phyloP scores from a whole-genome alignment of 2,329 filamentous ascomycete genomes.

The Aspergillus cejpii region DNA sequence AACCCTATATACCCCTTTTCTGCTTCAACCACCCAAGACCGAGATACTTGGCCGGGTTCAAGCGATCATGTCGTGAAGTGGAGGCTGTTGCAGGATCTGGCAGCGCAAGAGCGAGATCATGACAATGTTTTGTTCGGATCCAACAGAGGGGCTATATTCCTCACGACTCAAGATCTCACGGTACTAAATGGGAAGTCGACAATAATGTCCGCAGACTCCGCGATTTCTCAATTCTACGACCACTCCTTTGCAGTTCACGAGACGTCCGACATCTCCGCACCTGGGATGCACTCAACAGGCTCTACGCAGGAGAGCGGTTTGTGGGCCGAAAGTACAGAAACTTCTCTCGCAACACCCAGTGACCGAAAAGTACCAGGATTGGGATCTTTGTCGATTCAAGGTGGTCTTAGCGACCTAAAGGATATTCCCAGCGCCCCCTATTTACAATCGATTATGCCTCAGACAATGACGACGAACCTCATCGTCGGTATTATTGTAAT shows the following conservation, averaged over 20 bases:
- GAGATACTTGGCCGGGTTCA: constrained; percentile 5
- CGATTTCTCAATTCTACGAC: constrained; percentile 63
- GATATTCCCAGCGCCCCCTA: constrained; percentile 63
- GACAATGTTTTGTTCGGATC: background rate
- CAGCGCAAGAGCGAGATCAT: constrained; percentile 7
- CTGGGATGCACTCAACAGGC: constrained; percentile 16
- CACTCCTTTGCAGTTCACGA: constrained; percentile 69
- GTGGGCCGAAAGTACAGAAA: constrained; percentile 16
- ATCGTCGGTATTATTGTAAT: constrained; percentile 74
- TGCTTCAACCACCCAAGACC: constrained; percentile 5
- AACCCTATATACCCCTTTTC: constrained; percentile 38
- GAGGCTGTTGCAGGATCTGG: constrained; percentile 24
- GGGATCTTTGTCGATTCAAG: constrained; percentile 32
- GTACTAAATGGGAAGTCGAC: constrained; percentile 8
- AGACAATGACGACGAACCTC: constrained; percentile 74
- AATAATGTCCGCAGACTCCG: constrained; percentile 26
- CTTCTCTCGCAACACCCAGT: constrained; percentile 13
- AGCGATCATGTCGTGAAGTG: constrained; percentile 21
- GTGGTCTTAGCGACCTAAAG: constrained; percentile 56
- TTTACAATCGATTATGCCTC: constrained; percentile 62
- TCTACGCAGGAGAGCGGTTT: constrained; percentile 23
- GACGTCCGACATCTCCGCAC: constrained; percentile 34
- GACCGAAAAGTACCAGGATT: constrained; percentile 10
- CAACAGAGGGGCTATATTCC: constrained; percentile 21
- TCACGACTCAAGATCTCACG: constrained; percentile 28